Conservation (phyloP, 805 yeast species). For the Hermanozyma aechmeae region DNA sequence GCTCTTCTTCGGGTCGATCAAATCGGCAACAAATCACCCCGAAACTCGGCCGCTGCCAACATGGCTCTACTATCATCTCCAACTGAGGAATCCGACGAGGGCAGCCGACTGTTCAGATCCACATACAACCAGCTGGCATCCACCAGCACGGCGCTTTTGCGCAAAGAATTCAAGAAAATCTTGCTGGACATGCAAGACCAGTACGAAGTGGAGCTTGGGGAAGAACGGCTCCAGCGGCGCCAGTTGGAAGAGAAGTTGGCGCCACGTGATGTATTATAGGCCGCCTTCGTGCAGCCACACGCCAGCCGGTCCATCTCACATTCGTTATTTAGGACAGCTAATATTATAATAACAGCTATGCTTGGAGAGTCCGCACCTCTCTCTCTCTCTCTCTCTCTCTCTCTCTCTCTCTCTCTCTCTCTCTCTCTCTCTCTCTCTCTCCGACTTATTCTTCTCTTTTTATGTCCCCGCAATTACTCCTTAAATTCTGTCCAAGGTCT, state of each 20-base stretch:
- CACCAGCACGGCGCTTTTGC: constrained; percentile 43
- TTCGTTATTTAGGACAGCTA: too few species aligned
- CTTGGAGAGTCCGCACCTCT: not conserved
- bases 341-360: too few species aligned
- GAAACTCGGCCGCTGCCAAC: constrained; percentile 2
- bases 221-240: constrained; percentile 44
- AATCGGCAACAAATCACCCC: constrained; percentile 23
- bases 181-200: constrained; percentile 53
- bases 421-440: constrained; percentile 1
- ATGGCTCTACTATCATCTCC: too few species aligned
- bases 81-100: too few species aligned
- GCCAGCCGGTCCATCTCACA: too few species aligned
- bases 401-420: constrained; percentile 1
- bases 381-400: constrained; percentile 1
- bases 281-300: too few species aligned
- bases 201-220: constrained; percentile 48
- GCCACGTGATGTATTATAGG: not conserved
- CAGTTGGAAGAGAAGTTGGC: constrained; percentile 22
- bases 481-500: too few species aligned
- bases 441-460: too few species aligned
- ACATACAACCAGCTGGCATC: constrained; percentile 2
- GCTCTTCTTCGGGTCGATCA: constrained; percentile 35
- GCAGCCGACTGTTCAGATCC: too few species aligned
- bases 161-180: constrained; percentile 61
- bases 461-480: too few species aligned